phyloP scores from a whole-genome alignment of 257 asterid genomes.

The Primulina huaijiensis region DNA sequence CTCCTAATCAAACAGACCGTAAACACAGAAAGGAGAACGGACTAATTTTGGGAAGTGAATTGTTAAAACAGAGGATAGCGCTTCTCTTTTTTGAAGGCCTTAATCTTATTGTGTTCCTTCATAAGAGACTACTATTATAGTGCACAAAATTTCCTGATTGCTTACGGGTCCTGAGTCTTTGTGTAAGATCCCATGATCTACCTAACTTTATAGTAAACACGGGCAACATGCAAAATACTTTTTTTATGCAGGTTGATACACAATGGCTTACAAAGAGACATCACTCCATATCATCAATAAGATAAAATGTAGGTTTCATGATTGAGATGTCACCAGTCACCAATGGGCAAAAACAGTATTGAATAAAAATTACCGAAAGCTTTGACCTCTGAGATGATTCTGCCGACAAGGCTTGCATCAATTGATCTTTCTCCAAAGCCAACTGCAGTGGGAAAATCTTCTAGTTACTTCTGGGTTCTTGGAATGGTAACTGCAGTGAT shows the following conservation, averaged over 20 bases:
- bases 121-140: neutral
- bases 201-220: neutral
- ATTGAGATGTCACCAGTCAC: constrained; percentile 4
- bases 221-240: too few relatives aligned
- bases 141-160: constrained; percentile 9
- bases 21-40: too few relatives aligned
- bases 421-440: constrained; percentile 79
- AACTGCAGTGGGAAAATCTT: constrained; percentile 50
- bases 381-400: constrained; percentile 71
- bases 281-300: neutral
- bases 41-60: neutral
- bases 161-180: neutral
- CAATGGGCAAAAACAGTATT: constrained; percentile 16
- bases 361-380: constrained; percentile 57
- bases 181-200: constrained; percentile 5
- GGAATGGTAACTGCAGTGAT: constrained; percentile 23
- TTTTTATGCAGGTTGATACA: neutral
- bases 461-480: constrained; percentile 21
- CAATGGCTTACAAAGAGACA: neutral
- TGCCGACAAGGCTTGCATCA: constrained; percentile 67
- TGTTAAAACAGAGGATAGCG: too few relatives aligned
- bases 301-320: constrained; percentile 8
- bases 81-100: neutral
- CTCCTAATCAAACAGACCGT: neutral
- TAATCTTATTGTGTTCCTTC: neutral